A percentile compares a stretch with the other conserved stretches of the same genome.
These are phyloP conservation scores for Venturia effusa DNA, from an alignment of 2,329 filamentous ascomycete genomes.

Conservation along the genomic window DNA sequence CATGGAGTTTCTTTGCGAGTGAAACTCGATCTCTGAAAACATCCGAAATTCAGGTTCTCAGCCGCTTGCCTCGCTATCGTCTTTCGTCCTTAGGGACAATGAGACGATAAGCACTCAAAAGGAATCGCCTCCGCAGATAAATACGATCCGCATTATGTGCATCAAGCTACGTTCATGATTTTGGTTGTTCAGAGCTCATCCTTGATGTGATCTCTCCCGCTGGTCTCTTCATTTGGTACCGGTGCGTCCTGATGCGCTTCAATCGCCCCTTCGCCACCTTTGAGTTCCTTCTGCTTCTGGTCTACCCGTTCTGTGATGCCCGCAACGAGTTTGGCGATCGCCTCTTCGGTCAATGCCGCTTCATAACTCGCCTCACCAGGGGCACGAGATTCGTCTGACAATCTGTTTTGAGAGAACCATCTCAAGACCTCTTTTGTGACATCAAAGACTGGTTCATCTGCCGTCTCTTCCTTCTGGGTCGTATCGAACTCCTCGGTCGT, in stretches of 20 bases:
- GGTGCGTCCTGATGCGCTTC: background rate
- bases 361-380: background rate
- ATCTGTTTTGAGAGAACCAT: background rate
- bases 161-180: background rate
- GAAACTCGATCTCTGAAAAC: background rate
- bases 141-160: too few species aligned
- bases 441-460: slow-evolving; percentile 5
- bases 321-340: background rate
- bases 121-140: too few species aligned
- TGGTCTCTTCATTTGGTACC: background rate
- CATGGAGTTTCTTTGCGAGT: background rate
- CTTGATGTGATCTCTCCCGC: background rate
- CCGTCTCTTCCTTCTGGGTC: background rate
- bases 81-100: too few species aligned
- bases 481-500: background rate
- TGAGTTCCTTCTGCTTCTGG: background rate
- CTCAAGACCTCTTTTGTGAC: slow-evolving; percentile 5
- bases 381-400: slow-evolving; percentile 4
- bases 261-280: background rate
- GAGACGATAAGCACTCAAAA: too few species aligned
- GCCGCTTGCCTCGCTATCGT: too few species aligned
- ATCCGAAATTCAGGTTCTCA: too few species aligned
- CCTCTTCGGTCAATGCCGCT: background rate
- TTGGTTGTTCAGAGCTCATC: slow-evolving; percentile 6
- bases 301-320: background rate